Conservation (phyloP, 2,329 filamentous ascomycete species). For the Emydomyces testavorans region DNA sequence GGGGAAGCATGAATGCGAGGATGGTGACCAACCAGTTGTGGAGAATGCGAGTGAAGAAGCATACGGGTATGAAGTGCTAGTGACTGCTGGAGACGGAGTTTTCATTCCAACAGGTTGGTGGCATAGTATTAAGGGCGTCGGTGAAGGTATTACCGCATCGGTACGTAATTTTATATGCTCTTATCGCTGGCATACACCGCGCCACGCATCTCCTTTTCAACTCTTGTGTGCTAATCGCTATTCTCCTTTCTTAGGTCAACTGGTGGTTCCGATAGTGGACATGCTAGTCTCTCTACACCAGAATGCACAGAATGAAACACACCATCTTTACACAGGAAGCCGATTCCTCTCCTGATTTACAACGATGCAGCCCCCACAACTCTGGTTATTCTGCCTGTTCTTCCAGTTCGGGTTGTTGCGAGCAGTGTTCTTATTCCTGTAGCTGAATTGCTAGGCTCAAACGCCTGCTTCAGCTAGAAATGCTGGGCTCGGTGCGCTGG, state of each 20-base stretch:
- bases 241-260: slow-evolving; percentile 44
- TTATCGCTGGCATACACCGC: background rate
- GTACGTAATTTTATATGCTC: slow-evolving; percentile 29
- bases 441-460: too few relatives aligned
- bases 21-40: background rate
- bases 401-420: too few relatives aligned
- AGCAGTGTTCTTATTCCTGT: too few relatives aligned
- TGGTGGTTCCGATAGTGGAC: slow-evolving; percentile 62
- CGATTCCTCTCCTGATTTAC: too few relatives aligned
- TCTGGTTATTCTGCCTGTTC: too few relatives aligned
- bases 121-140: slow-evolving; percentile 65
- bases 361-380: too few relatives aligned
- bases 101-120: slow-evolving; percentile 80
- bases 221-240: background rate
- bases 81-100: slow-evolving; percentile 57
- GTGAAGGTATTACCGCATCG: slow-evolving; percentile 47
- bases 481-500: too few relatives aligned
- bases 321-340: too few relatives aligned
- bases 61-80: slow-evolving; percentile 39
- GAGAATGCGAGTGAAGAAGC: background rate
- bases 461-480: too few relatives aligned
- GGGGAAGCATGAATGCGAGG: slow-evolving; percentile 30
- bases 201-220: background rate
- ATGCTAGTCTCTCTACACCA: too few relatives aligned
- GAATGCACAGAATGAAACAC: too few relatives aligned